Base-by-base conservation (phyloP, 2,329 filamentous ascomycete species). In the Claviceps arundinis region DNA sequence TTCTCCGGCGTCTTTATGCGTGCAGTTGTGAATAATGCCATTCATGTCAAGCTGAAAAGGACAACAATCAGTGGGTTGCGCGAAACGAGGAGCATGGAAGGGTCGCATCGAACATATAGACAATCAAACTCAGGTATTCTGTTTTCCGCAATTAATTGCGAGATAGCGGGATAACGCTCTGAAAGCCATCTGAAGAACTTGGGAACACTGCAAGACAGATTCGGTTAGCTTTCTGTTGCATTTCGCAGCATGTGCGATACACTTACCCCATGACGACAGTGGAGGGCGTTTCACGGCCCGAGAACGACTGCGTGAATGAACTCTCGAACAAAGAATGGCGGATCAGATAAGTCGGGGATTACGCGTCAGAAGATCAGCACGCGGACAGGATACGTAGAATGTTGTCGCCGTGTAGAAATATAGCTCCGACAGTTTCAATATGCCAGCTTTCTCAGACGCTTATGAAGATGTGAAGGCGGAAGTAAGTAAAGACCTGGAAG, bases 181-280 rank as follows among this genome's bases (percentile, higher is more conserved):
- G 90, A 96, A 77, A 98, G 86, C 93, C 94, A 98, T 80, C 93
- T 81, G 75, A 95, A 95, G 76, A 95, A 95, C 67, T 95, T 95
- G 66, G 86, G 86, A 58, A 82, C 78, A 77, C 79, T 79, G 56
- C 24, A 47, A 37, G 48, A 49, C 55, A 34, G 6, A 47, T 51
- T 37, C 47, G 44, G n/a, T 16, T 41, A 19, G 19, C 3, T 37
- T 34, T 3, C 8, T 16, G 44, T 17, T 37, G 16, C n/a, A 22
- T 22, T 42, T 49, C 49, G 42, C 19, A 45, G 8, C 8, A 42
- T 26, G 47, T 42, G 34, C 13, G 42, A 34, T 50, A 30, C 22
- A 57, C 59, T 22, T 52, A 64, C 65, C 64, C 64, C 66, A 67
- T 68, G 53, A 54, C 54, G 53, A 30, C 44, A 38, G 37, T 19